Conservation (phyloP, 306 rosid genomes). For the Begonia fuchsioides region DNA sequence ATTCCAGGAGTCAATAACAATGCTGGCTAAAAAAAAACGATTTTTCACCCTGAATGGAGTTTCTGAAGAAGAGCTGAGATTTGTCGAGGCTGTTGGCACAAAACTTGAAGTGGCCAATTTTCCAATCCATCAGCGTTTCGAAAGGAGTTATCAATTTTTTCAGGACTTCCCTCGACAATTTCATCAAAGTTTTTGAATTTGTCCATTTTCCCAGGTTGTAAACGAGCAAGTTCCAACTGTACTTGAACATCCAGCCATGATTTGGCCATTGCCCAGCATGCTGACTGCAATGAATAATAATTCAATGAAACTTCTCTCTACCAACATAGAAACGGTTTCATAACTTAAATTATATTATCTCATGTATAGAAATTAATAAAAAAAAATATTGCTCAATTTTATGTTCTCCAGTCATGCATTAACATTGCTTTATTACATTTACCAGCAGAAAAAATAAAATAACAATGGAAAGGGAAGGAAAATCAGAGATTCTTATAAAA, state of each 20-base stretch:
- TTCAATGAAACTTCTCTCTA: too few relatives aligned
- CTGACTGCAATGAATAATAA: constrained; percentile 42
- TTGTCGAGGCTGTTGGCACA: constrained; percentile 82
- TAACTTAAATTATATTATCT: too few relatives aligned
- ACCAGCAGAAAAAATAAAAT: too few relatives aligned
- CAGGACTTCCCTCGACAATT: constrained; percentile 50
- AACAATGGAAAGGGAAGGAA: too few relatives aligned
- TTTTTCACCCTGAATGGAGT: constrained; percentile 74
- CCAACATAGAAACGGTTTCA: too few relatives aligned
- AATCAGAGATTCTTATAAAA: too few relatives aligned
- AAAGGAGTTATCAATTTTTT: constrained; percentile 28
- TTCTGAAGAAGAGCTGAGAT: constrained; percentile 78
- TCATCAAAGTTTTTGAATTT: constrained; percentile 43
- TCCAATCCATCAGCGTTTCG: constrained; percentile 49
- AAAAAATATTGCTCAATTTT: too few relatives aligned
- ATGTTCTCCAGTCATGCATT: too few relatives aligned
- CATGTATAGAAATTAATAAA: too few relatives aligned
- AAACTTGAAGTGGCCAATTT: constrained; percentile 83
- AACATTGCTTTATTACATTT: too few relatives aligned
- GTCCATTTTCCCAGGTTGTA: constrained; percentile 50
- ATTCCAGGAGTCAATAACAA: neutral
- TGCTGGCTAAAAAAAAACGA: neutral
- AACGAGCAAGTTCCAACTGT: constrained; percentile 63
- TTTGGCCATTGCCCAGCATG: constrained; percentile 97
- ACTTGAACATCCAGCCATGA: constrained; percentile 90